These are phyloP conservation scores for Aspergillus uvarum DNA, from an alignment of 2,329 filamentous ascomycete species.

Conservation along the genomic window DNA sequence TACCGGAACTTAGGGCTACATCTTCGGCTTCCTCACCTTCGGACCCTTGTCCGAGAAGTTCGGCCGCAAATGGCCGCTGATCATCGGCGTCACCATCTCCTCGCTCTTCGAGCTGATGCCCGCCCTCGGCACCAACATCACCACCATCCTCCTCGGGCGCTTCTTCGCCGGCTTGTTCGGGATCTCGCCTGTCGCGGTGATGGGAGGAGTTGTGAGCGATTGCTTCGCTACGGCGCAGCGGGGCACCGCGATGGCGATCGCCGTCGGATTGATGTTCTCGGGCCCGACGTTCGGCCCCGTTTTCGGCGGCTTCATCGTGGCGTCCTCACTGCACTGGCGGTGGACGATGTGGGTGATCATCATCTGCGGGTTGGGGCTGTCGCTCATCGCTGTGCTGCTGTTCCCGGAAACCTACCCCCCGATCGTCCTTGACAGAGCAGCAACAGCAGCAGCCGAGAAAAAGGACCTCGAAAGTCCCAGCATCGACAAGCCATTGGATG, in stretches of 20 bases:
- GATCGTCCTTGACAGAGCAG: neutral
- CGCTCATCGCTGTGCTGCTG: neutral
- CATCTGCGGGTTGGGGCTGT: neutral
- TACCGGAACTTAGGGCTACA: neutral
- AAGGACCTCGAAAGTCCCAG: neutral
- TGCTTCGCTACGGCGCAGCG: conserved; percentile 27
- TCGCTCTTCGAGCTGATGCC: conserved; percentile 55
- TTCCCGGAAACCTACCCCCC: conserved; percentile 7
- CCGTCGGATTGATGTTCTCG: conserved; percentile 15
- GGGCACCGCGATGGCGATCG: conserved; percentile 1
- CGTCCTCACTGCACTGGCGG: neutral
- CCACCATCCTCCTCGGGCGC: conserved; percentile 39
- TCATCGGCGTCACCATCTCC: conserved; percentile 56
- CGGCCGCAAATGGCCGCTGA: conserved; percentile 51
- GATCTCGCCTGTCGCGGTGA: conserved; percentile 43
- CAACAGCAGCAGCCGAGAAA: neutral
- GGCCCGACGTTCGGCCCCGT: conserved; percentile 6
- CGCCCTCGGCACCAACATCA: conserved; percentile 53
- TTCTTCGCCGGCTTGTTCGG: conserved; percentile 49
- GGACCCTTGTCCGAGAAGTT: conserved; percentile 51
- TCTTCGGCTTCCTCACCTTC: conserved; percentile 52
- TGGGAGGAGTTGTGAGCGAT: conserved; percentile 44
- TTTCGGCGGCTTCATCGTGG: neutral
- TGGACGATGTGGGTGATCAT: conserved; percentile 5
- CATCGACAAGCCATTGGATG: neutral